Evolutionary conservation across 2,329 filamentous ascomycete genomes (phyloP).

Genomic region (Fusarium sp.): DNA sequence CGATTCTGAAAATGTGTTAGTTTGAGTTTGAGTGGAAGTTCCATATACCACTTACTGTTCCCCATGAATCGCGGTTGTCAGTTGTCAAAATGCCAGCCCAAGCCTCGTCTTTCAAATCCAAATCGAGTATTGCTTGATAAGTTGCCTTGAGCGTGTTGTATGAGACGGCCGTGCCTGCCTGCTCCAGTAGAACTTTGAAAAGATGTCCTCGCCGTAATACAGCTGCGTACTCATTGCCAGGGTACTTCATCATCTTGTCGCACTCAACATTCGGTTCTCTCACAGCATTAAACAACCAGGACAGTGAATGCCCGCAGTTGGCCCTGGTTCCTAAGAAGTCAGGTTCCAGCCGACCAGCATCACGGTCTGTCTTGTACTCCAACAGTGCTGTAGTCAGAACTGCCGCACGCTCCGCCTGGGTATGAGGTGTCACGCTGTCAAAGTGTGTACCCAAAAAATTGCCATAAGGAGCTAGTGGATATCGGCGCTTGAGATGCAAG

Average conservation of each 20-base stretch:
- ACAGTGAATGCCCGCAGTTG: conserved; percentile 5
- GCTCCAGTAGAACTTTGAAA: not conserved
- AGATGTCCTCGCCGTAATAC: conserved; percentile 11
- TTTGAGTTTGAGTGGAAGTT: not conserved
- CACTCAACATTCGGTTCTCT: conserved; percentile 9
- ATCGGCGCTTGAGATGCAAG: conserved; percentile 12
- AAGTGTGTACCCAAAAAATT: conserved; percentile 14
- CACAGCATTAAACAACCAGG: conserved; percentile 14
- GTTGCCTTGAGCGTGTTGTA: not conserved
- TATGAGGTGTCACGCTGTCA: not conserved
- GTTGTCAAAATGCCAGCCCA: conserved; percentile 18
- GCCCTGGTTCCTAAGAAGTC: conserved; percentile 6
- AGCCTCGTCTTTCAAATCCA: not conserved
- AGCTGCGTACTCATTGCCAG: conserved; percentile 1
- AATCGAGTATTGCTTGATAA: conserved; percentile 4
- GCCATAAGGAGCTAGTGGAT: conserved; percentile 7
- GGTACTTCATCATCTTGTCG: conserved; percentile 21
- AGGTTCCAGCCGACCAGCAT: not conserved
- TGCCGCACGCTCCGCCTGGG: conserved; percentile 10
- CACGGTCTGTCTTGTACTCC: conserved; percentile 8
- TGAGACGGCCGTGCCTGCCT: not conserved
- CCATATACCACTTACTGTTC: not conserved
- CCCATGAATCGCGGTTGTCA: conserved; percentile 16
- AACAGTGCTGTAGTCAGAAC: conserved; percentile 1
- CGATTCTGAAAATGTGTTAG: conserved; percentile 2